These are phyloP conservation scores for Huiozyma naganishii DNA, from an alignment of 805 yeast species.

Conservation along the genomic window DNA sequence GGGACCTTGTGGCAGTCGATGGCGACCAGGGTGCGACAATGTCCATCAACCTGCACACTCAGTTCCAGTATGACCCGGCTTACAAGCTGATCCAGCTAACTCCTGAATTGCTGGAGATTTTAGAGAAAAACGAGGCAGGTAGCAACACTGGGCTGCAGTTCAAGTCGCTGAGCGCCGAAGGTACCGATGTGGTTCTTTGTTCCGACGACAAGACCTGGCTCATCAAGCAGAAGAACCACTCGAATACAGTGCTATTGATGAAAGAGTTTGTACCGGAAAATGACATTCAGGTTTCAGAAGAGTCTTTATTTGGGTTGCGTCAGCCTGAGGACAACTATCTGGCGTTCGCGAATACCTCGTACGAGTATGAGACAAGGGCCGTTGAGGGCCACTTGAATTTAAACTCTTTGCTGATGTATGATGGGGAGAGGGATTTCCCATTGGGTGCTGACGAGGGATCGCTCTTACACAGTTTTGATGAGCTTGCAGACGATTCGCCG, in stretches of 20 bases:
- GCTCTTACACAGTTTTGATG: conserved; percentile 20
- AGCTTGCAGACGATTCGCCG: conserved; percentile 36
- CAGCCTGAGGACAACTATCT: conserved; percentile 24
- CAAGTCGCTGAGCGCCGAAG: conserved; percentile 23
- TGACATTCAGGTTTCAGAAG: conserved; percentile 6
- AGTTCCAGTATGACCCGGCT: conserved; percentile 18
- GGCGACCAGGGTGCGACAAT: too few species aligned
- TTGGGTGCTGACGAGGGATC: conserved; percentile 1
- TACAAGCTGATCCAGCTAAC: conserved; percentile 45
- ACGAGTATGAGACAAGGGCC: conserved; percentile 30
- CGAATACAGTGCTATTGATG: conserved; percentile 65
- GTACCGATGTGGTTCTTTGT: conserved; percentile 47
- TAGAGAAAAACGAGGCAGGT: conserved; percentile 14
- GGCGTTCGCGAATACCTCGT: conserved; percentile 20
- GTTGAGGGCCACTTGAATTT: conserved; percentile 26
- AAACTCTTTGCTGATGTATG: conserved; percentile 29
- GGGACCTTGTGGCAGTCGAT: too few species aligned
- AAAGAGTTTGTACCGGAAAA: conserved; percentile 19
- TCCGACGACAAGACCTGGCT: conserved; percentile 49
- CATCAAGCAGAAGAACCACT: conserved; percentile 72
- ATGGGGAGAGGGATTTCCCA: conserved; percentile 21
- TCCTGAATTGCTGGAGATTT: conserved; percentile 34
- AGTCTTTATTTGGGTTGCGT: conserved; percentile 26
- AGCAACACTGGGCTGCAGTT: conserved; percentile 10
- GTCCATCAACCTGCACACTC: conserved; percentile 11